Conservation (phyloP, 305 asterid genomes). For the Lippia alba region DNA sequence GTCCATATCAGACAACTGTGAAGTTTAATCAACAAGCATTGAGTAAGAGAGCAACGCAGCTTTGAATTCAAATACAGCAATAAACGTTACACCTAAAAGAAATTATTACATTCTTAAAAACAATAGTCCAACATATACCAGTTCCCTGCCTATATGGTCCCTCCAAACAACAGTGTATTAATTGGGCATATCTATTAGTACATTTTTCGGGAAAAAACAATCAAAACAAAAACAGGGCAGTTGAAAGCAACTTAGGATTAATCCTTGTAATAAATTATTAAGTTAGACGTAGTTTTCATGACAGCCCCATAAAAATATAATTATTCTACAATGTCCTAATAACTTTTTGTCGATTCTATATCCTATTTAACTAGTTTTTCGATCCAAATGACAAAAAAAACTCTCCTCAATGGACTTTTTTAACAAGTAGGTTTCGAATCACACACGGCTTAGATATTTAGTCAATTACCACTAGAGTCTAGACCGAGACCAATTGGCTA, state of each 20-base stretch:
- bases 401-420: too few species aligned
- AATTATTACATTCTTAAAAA: background rate
- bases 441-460: too few species aligned
- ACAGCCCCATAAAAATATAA: background rate
- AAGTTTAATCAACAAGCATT: background rate
- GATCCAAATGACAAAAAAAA: too few species aligned
- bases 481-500: too few species aligned
- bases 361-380: too few species aligned
- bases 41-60: conserved; percentile 26
- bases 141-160: conserved; percentile 23
- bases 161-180: conserved; percentile 1
- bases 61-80: conserved; percentile 2
- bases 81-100: too few species aligned
- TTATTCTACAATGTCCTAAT: background rate
- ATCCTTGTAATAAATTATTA: background rate
- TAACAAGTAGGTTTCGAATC: too few species aligned
- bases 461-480: too few species aligned
- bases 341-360: background rate
- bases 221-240: background rate
- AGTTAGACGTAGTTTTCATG: background rate
- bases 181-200: background rate
- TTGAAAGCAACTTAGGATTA: background rate
- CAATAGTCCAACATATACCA: conserved; percentile 17
- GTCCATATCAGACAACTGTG: conserved; percentile 38
- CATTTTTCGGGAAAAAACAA: background rate